phyloP scores from a whole-genome alignment of 768 basidiomycete species.

The Naematelia encephala region DNA sequence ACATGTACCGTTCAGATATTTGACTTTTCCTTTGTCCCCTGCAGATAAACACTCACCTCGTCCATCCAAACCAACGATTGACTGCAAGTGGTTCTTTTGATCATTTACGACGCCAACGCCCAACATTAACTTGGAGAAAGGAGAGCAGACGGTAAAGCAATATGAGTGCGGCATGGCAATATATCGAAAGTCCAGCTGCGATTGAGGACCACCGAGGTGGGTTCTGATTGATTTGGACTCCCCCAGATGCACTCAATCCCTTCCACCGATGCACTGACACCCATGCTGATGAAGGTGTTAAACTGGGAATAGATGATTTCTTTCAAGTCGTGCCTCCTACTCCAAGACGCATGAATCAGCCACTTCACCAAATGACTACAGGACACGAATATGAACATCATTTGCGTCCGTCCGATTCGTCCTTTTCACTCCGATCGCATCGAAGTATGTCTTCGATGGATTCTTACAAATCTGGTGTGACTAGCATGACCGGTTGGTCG shows the following conservation, averaged over 20 bases:
- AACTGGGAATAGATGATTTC: conserved; percentile 21
- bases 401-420: neutral
- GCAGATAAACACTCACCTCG: too few species aligned
- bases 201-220: conserved; percentile 3
- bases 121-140: too few species aligned
- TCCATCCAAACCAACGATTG: neutral
- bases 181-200: neutral
- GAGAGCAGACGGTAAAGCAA: neutral
- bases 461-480: neutral
- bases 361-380: neutral
- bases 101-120: too few species aligned
- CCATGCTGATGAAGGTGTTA: neutral
- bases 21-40: neutral
- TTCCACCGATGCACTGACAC: neutral
- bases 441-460: conserved; percentile 15
- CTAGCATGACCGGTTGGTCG: neutral
- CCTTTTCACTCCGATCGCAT: conserved; percentile 7
- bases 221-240: neutral
- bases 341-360: conserved; percentile 7
- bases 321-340: conserved; percentile 36
- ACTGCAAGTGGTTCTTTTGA: neutral
- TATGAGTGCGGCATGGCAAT: neutral
- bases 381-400: neutral
- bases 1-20: neutral
- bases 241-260: too few species aligned